These are phyloP conservation scores for Scenedesmus sp. DNA, from an alignment of 163 green algal species.

Conservation along the genomic window DNA sequence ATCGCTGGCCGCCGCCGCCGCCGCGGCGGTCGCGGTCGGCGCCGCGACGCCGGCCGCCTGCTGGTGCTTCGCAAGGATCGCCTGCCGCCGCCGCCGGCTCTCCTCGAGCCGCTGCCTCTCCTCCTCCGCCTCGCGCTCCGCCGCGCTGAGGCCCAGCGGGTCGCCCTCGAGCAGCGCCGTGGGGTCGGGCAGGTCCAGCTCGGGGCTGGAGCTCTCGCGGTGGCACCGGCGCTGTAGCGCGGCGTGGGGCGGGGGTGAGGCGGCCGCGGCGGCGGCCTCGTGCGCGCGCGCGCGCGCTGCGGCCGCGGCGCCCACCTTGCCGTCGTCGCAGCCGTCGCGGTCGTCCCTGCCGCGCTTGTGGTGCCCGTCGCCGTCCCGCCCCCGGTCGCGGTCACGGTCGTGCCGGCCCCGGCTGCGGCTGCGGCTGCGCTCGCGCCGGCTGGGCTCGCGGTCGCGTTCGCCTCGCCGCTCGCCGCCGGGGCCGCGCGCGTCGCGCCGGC, in stretches of 20 bases:
- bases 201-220: not conserved
- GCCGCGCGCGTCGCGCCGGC: not conserved
- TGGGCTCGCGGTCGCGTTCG: not conserved
- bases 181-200: slow-evolving; percentile 30
- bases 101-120: slow-evolving; percentile 39
- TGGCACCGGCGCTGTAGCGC: not conserved
- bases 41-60: slow-evolving; percentile 31
- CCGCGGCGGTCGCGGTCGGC: slow-evolving; percentile 12
- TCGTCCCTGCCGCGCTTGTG: slow-evolving; percentile 31
- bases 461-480: not conserved
- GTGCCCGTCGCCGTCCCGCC: not conserved
- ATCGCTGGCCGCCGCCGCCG: slow-evolving; percentile 18
- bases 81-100: slow-evolving; percentile 30
- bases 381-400: not conserved
- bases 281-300: not conserved
- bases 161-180: slow-evolving; percentile 8
- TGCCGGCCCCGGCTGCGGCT: slow-evolving; percentile 15
- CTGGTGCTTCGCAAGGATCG: slow-evolving; percentile 45
- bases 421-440: slow-evolving; percentile 1
- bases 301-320: not conserved
- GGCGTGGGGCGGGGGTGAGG: not conserved
- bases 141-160: slow-evolving; percentile 6
- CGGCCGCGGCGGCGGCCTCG: too few species aligned
- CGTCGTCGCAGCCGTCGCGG: not conserved
- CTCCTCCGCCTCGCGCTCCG: slow-evolving; percentile 36